Conservation (phyloP, 2,329 filamentous ascomycete genomes). For the Podosphaera leucotricha region DNA sequence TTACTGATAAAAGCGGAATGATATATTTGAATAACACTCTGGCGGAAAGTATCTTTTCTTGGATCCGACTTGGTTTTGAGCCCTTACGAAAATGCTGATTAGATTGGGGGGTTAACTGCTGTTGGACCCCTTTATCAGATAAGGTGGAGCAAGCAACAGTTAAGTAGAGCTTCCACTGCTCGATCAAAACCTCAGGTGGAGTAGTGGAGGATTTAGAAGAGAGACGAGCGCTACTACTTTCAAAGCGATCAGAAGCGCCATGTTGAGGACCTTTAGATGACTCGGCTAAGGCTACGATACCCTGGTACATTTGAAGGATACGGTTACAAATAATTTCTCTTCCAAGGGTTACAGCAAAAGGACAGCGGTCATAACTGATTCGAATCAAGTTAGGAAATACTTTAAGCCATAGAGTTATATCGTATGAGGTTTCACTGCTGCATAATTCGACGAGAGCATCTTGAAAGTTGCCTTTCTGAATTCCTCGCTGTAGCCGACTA, state of each 20-base stretch:
- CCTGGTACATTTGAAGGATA: slow-evolving; percentile 77
- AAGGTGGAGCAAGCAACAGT: slow-evolving; percentile 94
- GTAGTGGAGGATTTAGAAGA: slow-evolving; percentile 35
- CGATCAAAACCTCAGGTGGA: slow-evolving; percentile 68
- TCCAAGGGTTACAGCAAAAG: slow-evolving; percentile 73
- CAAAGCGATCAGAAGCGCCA: slow-evolving; percentile 23
- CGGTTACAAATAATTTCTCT: slow-evolving; percentile 83
- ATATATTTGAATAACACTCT: slow-evolving; percentile 76
- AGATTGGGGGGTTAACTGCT: slow-evolving; percentile 30
- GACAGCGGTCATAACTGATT: slow-evolving; percentile 73
- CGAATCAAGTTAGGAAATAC: slow-evolving; percentile 89
- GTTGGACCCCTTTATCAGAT: slow-evolving; percentile 50
- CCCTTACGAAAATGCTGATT: slow-evolving; percentile 60
- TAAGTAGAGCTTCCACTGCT: slow-evolving; percentile 95
- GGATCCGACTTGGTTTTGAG: slow-evolving; percentile 44
- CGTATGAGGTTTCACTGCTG: slow-evolving; percentile 84
- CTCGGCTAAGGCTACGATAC: slow-evolving; percentile 59
- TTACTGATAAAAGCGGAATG: slow-evolving; percentile 63
- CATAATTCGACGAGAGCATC: slow-evolving; percentile 83
- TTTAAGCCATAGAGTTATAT: slow-evolving; percentile 91
- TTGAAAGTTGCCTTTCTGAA: slow-evolving; percentile 61
- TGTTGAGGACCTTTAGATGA: slow-evolving; percentile 40
- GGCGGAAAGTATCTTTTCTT: slow-evolving; percentile 69
- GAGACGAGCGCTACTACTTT: slow-evolving; percentile 25
- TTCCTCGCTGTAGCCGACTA: slow-evolving; percentile 72